Evolutionary conservation across 164 flowering plant species (phyloP), one percentile per base, ranked within the genome.

Genomic region (Chimonanthus salicifolius): DNA sequence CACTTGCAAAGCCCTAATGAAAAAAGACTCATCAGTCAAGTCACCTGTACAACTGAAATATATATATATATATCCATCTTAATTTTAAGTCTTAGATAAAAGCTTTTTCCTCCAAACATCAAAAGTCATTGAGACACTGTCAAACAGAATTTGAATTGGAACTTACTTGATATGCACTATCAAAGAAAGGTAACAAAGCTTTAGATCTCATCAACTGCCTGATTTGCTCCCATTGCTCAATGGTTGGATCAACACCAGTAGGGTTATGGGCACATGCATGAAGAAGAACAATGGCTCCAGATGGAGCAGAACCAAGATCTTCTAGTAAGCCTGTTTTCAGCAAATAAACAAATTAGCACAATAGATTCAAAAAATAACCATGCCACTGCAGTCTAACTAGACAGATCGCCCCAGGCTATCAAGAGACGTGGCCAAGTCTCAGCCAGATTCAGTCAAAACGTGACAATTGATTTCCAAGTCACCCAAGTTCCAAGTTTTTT

Each of bases 181-280:
- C 97, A 80, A 94, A 94, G 69, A 94, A 94, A 15, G 99, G 97
- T 71, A 92, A 87, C 77, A 90, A 97, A 69, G 86, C 90, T 86
- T 90, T 94, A 81, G 91, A 94, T 84, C 90, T 92, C 83, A 94
- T 94, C 77, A 88, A 88, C 82, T 94, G 97, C 75, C 97, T 97
- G 80, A 94, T 91, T 80, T 82, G 87, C 79, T 83, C 88, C 97
- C 97, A 94, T 75, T 92, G 94, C 54, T 87, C 95, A 66, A 88
- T 88, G 74, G 95, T 92, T 75, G 97, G 99, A 76, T 92, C 99
- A 74, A 94, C 92, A 60, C 97, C 99, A 75, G 99, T 94, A 69
- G 99, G 99, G 82, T 94, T 94, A 83, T 94, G 97, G 69, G 99
- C 99, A 87, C 99, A 94, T 8, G 97, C 99, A 84, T 94, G 99